Conservation (phyloP, 805 yeast species). For the Lachancea nothofagi region DNA sequence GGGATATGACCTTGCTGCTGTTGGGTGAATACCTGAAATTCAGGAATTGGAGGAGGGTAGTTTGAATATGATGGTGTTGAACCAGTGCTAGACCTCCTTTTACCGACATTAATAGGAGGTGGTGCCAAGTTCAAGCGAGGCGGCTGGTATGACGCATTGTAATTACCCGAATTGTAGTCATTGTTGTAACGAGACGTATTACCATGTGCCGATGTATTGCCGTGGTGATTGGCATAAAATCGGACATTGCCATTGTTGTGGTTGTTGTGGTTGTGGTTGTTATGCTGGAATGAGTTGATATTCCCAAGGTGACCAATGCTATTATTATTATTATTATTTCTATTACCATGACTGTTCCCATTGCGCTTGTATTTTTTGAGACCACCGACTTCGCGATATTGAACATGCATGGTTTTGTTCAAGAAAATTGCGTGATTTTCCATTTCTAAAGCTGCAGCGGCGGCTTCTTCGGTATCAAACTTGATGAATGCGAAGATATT, state of each 20-base stretch:
- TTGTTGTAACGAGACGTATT: not conserved
- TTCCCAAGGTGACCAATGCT: too few species aligned
- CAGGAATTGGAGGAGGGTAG: slow-evolving; percentile 5
- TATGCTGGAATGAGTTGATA: too few species aligned
- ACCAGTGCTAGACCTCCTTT: slow-evolving; percentile 35
- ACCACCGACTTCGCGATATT: slow-evolving; percentile 57
- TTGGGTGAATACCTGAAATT: slow-evolving; percentile 5
- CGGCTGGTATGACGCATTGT: slow-evolving; percentile 16
- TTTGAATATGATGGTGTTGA: slow-evolving; percentile 5
- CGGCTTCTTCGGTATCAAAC: slow-evolving; percentile 59
- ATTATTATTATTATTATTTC: too few species aligned
- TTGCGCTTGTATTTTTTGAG: slow-evolving; percentile 4
- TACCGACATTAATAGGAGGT: slow-evolving; percentile 66
- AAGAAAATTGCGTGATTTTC: slow-evolving; percentile 76
- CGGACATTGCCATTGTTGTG: not conserved
- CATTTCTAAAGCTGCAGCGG: slow-evolving; percentile 80
- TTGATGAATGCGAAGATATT: slow-evolving; percentile 69
- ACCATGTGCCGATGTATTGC: not conserved
- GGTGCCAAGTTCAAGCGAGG: slow-evolving; percentile 61
- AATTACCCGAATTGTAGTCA: not conserved
- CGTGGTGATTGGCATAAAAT: not conserved
- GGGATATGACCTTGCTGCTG: slow-evolving; percentile 1
- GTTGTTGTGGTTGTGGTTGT: slow-evolving; percentile 19
- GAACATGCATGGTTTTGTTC: slow-evolving; percentile 77
- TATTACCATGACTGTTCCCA: slow-evolving; percentile 13